These are phyloP conservation scores for Mortierella alpina DNA, from an alignment of 192 early-diverging fungal genomes.

Conservation along the genomic window DNA sequence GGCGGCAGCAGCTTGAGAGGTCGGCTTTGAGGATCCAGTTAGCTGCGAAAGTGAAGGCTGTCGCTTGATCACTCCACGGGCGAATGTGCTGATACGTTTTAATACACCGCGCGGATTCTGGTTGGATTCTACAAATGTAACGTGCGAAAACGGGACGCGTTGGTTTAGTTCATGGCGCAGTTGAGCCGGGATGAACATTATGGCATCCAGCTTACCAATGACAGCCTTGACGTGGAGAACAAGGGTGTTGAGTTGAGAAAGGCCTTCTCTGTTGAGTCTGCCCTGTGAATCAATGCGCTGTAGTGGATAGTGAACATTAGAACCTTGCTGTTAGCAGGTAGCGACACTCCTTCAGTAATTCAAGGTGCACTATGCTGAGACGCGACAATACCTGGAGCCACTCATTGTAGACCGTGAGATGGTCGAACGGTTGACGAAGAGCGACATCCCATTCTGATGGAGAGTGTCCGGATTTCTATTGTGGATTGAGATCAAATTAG, in stretches of 20 bases:
- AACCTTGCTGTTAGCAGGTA: not conserved
- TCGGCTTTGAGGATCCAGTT: not conserved
- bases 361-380: not conserved
- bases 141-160: not conserved
- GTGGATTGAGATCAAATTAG: not conserved
- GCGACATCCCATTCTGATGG: conserved; percentile 42
- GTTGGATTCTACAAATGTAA: conserved; percentile 15
- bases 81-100: conserved; percentile 42
- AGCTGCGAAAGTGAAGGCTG: conserved; percentile 4
- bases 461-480: conserved; percentile 30
- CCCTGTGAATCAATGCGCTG: conserved; percentile 30
- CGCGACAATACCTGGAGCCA: conserved; percentile 45
- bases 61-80: conserved; percentile 31
- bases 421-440: conserved; percentile 47
- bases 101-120: conserved; percentile 40
- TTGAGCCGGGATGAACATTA: not conserved
- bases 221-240: conserved; percentile 17
- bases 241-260: conserved; percentile 31
- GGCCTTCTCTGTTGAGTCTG: conserved; percentile 4
- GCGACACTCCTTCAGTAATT: not conserved
- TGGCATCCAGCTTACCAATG: conserved; percentile 7
- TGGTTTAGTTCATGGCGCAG: no score
- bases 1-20: not conserved
- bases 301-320: not conserved
- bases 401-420: conserved; percentile 41